A percentile compares a stretch with the other conserved stretches of the same genome.
These are phyloP conservation scores for Neoarthrinium moseri DNA, from an alignment of 2,329 filamentous ascomycete species.

Conservation along the genomic window DNA sequence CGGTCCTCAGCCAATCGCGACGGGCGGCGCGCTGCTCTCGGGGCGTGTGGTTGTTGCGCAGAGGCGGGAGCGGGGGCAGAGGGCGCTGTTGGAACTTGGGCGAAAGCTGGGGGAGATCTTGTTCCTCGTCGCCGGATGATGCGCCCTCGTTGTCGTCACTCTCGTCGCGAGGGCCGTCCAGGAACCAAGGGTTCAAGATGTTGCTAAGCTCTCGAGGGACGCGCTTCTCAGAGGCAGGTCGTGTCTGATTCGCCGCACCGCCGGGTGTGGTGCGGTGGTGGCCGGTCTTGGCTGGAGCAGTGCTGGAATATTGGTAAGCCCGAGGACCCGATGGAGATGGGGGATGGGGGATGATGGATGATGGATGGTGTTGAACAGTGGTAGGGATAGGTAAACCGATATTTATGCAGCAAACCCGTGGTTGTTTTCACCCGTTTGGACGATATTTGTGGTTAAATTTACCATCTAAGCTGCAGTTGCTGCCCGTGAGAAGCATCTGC, in stretches of 20 bases:
- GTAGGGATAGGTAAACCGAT: not conserved
- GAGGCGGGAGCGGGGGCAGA: not conserved
- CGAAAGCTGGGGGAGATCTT: not conserved
- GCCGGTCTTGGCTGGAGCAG: not conserved
- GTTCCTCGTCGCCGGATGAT: not conserved
- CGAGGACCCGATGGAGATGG: not conserved
- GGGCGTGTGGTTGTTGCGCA: not conserved
- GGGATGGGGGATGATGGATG: not conserved
- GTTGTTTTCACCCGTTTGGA: not conserved
- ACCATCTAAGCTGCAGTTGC: no score
- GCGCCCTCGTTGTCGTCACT: not conserved
- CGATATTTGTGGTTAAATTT: no score
- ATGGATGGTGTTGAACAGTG: not conserved
- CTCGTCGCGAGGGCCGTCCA: not conserved
- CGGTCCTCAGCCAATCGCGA: not conserved
- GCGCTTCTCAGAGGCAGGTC: not conserved
- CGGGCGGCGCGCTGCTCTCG: not conserved
- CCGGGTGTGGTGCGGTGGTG: not conserved
- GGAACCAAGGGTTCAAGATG: not conserved
- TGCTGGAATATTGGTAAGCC: conserved; percentile 7
- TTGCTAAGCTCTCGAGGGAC: not conserved
- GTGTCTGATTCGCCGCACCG: conserved; percentile 1
- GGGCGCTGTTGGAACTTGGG: not conserved
- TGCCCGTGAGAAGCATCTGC: no score
- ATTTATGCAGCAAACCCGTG: not conserved